Evolutionary conservation across 2,329 filamentous ascomycete genomes (phyloP).

Genomic region (Ophiobolus disseminans): DNA sequence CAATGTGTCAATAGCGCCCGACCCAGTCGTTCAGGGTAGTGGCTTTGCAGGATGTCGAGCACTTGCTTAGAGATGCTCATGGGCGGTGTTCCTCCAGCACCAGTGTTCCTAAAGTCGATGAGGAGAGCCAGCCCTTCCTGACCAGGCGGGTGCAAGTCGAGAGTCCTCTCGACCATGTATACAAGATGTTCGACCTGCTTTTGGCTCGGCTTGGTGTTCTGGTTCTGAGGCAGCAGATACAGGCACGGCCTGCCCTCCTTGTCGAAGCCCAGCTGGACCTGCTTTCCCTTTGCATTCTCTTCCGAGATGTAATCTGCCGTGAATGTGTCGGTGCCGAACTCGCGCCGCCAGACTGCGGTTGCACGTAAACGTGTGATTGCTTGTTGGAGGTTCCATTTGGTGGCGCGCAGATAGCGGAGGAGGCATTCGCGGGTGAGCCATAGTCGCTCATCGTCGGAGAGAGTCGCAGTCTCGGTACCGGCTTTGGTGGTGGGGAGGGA

Average conservation of each 20-base stretch:
- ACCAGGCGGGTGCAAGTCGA: conserved; percentile 85
- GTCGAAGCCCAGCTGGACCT: conserved; percentile 88
- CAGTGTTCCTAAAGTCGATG: conserved; percentile 88
- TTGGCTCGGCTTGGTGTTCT: conserved; percentile 88
- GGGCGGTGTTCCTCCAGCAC: conserved; percentile 76
- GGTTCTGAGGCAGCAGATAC: conserved; percentile 86
- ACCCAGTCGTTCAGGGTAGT: conserved; percentile 93
- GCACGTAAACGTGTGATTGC: conserved; percentile 79
- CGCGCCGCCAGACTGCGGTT: conserved; percentile 86
- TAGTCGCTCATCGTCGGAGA: conserved; percentile 81
- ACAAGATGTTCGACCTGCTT: conserved; percentile 93
- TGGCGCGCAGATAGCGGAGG: conserved; percentile 89
- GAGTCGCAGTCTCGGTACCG: conserved; percentile 63
- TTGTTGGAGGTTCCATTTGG: conserved; percentile 80
- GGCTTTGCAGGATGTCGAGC: conserved; percentile 89
- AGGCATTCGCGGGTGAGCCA: conserved; percentile 94
- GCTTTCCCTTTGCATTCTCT: conserved; percentile 97
- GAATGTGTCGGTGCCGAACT: conserved; percentile 79
- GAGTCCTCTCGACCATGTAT: conserved; percentile 90
- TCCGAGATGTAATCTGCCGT: conserved; percentile 87
- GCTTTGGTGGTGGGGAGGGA: conserved; percentile 71
- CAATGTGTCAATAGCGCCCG: conserved; percentile 88
- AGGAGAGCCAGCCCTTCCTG: conserved; percentile 87
- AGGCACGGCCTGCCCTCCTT: conserved; percentile 84
- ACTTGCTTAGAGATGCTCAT: conserved; percentile 81